Base-by-base conservation (phyloP, 2,329 filamentous ascomycete genomes). In the Arthrinium puccinioides region DNA sequence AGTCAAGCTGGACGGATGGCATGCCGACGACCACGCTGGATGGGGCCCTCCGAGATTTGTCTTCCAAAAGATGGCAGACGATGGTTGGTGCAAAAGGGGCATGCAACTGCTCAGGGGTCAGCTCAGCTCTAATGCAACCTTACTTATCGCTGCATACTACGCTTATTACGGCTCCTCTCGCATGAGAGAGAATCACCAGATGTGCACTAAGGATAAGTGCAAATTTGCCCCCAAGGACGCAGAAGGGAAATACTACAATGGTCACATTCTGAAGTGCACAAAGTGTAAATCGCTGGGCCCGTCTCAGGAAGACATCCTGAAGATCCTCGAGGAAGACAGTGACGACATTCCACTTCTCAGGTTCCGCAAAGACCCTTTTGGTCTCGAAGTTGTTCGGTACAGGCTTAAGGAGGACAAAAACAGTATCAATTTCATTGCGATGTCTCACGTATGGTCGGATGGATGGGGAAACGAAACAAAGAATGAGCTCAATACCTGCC, bases 381-480 rank as follows among this genome's bases (percentile, higher is more conserved):
- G 16, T 18, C n/a, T 31, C 18, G 26, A 31, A 20, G 9, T 31
- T 2, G 16, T 32, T 4, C 4, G 3, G 4, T 8, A 6, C 9
- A 6, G 10, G 9, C 16, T 21, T 13, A 7, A 23, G 14, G 11
- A 23, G 8, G 13, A 26, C 26, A 21, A 31, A 7, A 16, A 18
- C 14, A 15, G 19, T 14, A 20, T 23, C n/a, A n/a, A 31, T 5
- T 37, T 21, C 18, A 26, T 29, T 9, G 18, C 35, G 2, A 37
- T 37, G 15, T 37, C 35, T 9, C 35, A 37, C 27, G 35, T 37
- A 8, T 37, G 35, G 35, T 37, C 35, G 2, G 35, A 37, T 16
- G 35, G 35, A 6, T 37, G 25, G 25, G 35, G 35, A 6, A 37
- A 37, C 14, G 35, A 37, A 15, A 19, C 21, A 11, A 21, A 21